Evolutionary conservation across 352 stramenopile genomes (phyloP), one percentile per base, ranked within the genome.

Genomic region (Globisporangium heterothallicum): DNA sequence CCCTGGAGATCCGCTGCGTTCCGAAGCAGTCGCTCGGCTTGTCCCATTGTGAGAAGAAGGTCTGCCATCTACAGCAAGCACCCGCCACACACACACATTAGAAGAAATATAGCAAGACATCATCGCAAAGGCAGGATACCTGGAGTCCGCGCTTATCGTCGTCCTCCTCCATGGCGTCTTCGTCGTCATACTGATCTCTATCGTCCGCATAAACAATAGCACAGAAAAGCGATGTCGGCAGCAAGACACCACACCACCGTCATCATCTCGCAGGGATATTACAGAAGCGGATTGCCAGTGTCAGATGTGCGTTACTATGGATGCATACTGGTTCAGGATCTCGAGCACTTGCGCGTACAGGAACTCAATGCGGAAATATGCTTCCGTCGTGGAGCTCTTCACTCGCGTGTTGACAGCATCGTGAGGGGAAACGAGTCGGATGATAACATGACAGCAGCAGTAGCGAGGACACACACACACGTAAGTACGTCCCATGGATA

Each of bases 281-380:
- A n/a, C n/a, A n/a, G n/a, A 3, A 26, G 10, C 18, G 18, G 0
- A 26, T 18, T 5, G 18, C 4, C 13, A 7, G 12, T 42, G 10
- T n/a, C 2, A 36, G 22, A 21, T 8, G 32, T 38, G 16, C 4
- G 2, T 7, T 4, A 25, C 14, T 21, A 7, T 13, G 4, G n/a
- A 8, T 9, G 32, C 63, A 34, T 45, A 61, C 45, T 59, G 24
- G 34, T 60, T 62, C 12, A 76, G 57, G 38, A 65, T 54, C 34
- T 63, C 57, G 32, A 64, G 57, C 53, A 64, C 56, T 25, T 68
- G 57, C 19, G 42, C 29, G 46, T 57, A 72, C 27, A 76, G 61
- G 63, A 76, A 30, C 35, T 72, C 63, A 4, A 51, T 26, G 25
- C 67, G 67, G 50, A 70, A 65, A 35, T 64, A 68, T 34, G 60